These are phyloP conservation scores for Tylopilus plumbeoviolaceoides DNA, from an alignment of 768 basidiomycete genomes.

Conservation along the genomic window DNA sequence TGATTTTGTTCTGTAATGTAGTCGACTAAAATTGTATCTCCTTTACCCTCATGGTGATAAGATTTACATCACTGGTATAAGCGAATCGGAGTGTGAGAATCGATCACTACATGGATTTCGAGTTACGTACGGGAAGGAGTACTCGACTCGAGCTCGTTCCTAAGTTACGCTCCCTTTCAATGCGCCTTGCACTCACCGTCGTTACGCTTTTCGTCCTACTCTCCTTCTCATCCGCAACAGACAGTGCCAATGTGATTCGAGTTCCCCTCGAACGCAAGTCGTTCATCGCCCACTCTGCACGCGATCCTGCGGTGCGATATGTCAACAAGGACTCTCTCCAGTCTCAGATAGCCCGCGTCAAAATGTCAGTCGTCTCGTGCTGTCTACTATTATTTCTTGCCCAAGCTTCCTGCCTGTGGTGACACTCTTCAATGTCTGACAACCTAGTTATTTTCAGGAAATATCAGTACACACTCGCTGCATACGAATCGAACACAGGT, in stretches of 20 bases:
- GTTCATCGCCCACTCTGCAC: slow-evolving; percentile 5
- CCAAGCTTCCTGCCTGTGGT: neutral
- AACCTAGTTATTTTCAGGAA: slow-evolving; percentile 33
- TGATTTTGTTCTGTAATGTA: slow-evolving; percentile 34
- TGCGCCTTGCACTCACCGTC: slow-evolving; percentile 16
- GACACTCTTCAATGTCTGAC: neutral
- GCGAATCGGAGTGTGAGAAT: neutral
- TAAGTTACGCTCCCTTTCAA: slow-evolving; percentile 9
- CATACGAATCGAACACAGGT: slow-evolving; percentile 46
- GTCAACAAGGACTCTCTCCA: slow-evolving; percentile 12
- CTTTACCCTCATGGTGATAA: neutral
- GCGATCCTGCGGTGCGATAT: neutral
- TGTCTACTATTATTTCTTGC: too few species aligned
- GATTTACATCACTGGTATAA: neutral
- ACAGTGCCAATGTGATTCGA: slow-evolving; percentile 8
- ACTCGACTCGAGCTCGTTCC: too few species aligned
- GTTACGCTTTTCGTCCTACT: slow-evolving; percentile 13
- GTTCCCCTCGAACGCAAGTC: slow-evolving; percentile 23
- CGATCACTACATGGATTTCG: neutral
- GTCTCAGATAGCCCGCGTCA: slow-evolving; percentile 12
- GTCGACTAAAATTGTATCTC: slow-evolving; percentile 15
- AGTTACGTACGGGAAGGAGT: neutral
- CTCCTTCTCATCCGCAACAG: slow-evolving; percentile 12
- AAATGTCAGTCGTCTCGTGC: slow-evolving; percentile 12
- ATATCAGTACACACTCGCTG: slow-evolving; percentile 38